Evolutionary conservation across 768 basidiomycete species (phyloP), one percentile per base, ranked within the genome.

Genomic region (Hydnum rufescens): DNA sequence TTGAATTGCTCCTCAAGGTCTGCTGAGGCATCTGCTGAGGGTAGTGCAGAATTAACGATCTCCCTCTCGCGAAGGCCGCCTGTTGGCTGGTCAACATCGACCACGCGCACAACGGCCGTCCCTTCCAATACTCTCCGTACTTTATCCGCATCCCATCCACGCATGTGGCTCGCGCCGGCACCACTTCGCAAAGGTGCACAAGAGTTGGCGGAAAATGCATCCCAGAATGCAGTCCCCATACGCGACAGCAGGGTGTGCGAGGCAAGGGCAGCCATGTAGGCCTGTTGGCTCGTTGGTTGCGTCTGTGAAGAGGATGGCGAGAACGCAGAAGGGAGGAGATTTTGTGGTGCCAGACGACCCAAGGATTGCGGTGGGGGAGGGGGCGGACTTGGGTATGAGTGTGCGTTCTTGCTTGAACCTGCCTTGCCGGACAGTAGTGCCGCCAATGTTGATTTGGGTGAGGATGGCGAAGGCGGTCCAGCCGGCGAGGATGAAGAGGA

Each of bases 201-300:
- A n/a, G n/a, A n/a, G n/a, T n/a, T n/a, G n/a, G n/a, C 36, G 13
- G 36, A 13, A 65, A 90, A 90, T 16, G 88, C 88, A 57, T 87
- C 85, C 82, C 86, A 84, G 67, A 90, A 89, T 42, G 86, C 83
- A 22, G 68, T 63, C 3, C 82, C 78, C 30, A 90, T 70, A 60
- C 77, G 78, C 60, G 69, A 66, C 50, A 83, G 57, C 29, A 92
- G 66, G 0, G 87, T 89, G 66, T 86, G 79, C 44, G 76, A 75
- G 5, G 84, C 86, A 56, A 86, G 69, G n/a, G 75, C 73, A 6
- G 85, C 86, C 18, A 78, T 68, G 60, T 78, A 67, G 4, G 75
- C 76, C 13, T 72, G 67, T 53, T 68, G 64, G 48, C 72, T 67
- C 53, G 69, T 67, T 54, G 66, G 62, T 57, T 63, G 63, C 59